These are phyloP conservation scores for Crithidia acanthocephali DNA, from an alignment of 208 protist species.

Conservation along the genomic window DNA sequence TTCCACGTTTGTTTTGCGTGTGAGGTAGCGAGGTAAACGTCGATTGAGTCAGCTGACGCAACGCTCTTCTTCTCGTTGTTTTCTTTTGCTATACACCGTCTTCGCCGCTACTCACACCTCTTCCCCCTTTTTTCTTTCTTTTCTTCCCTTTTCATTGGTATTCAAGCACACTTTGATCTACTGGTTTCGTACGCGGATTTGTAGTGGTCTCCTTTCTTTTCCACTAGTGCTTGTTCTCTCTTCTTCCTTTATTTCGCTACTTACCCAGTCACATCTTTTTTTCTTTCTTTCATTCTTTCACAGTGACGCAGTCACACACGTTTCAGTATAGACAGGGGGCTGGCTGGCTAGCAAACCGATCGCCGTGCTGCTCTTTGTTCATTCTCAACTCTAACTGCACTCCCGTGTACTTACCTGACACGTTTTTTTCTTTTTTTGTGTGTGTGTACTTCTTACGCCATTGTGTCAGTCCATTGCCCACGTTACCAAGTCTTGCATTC, in stretches of 20 bases:
- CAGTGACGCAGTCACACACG: neutral
- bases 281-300: neutral
- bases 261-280: neutral
- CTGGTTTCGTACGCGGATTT: too few species aligned
- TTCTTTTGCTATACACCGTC: too few species aligned
- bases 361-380: neutral
- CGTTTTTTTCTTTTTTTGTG: neutral
- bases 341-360: neutral
- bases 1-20: neutral
- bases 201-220: neutral
- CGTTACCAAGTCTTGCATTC: neutral
- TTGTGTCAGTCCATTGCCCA: neutral
- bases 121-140: neutral
- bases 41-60: too few species aligned
- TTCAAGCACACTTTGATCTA: too few species aligned
- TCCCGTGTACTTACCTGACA: neutral
- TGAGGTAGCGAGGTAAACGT: neutral
- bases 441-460: neutral
- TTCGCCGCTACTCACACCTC: too few species aligned
- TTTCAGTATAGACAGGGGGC: neutral
- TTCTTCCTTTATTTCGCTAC: neutral
- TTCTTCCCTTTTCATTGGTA: neutral
- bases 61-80: neutral
- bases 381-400: too few species aligned
- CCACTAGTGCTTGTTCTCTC: neutral